These are phyloP conservation scores for Tricholoma flavovirens DNA, from an alignment of 768 basidiomycete genomes.

Conservation along the genomic window DNA sequence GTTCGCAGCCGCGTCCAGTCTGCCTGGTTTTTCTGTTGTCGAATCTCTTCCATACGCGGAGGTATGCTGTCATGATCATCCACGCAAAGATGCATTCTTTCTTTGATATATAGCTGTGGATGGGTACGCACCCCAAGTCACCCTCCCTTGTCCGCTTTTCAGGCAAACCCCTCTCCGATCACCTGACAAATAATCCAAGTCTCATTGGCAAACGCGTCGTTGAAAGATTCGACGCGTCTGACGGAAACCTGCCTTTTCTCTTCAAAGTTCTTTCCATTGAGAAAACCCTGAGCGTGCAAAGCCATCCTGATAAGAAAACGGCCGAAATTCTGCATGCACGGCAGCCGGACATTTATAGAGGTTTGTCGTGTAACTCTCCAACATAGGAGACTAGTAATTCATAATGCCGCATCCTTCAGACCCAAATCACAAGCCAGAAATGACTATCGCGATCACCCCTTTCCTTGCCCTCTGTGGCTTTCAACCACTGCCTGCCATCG, in stretches of 20 bases:
- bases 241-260: slow-evolving; percentile 80
- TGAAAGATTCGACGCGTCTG: slow-evolving; percentile 45
- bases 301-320: slow-evolving; percentile 83
- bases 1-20: slow-evolving; percentile 55
- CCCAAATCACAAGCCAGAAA: slow-evolving; percentile 97
- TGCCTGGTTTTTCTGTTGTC: slow-evolving; percentile 64
- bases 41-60: slow-evolving; percentile 85
- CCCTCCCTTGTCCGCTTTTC: slow-evolving; percentile 37
- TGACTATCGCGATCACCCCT: slow-evolving; percentile 93
- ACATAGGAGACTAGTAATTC: slow-evolving; percentile 3
- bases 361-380: slow-evolving; percentile 28
- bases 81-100: slow-evolving; percentile 3
- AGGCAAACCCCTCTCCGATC: slow-evolving; percentile 42
- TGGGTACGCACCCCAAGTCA: slow-evolving; percentile 88
- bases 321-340: slow-evolving; percentile 63
- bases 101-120: slow-evolving; percentile 72
- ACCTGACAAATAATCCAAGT: slow-evolving; percentile 60
- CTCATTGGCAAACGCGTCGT: slow-evolving; percentile 62
- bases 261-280: slow-evolving; percentile 90
- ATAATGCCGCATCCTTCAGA: slow-evolving; percentile 40
- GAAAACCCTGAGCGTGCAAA: slow-evolving; percentile 88
- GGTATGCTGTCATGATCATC: slow-evolving; percentile 40
- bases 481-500: slow-evolving; percentile 71
- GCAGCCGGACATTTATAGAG: slow-evolving; percentile 87
- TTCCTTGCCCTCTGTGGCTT: slow-evolving; percentile 94